Evolutionary conservation across 169 alveolate species (phyloP), one percentile per base, ranked within the genome.

Genomic region (Plasmodium gonderi): DNA sequence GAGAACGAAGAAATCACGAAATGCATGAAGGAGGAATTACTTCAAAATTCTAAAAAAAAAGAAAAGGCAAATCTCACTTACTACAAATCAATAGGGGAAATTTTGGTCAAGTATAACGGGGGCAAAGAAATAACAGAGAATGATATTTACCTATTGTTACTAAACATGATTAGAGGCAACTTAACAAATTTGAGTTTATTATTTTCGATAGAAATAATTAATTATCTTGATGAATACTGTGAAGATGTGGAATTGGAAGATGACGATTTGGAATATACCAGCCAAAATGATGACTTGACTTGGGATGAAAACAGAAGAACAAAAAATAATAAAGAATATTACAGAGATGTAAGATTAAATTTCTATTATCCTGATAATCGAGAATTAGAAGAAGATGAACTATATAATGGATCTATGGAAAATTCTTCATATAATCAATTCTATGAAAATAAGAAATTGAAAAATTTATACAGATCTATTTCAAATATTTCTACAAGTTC

Each of bases 151-250:
- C 42, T 51, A 7, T 87, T 87, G 68, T 23, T 87, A 0, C 72
- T 51, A 14, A 60, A 87, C 47, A 74, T 87, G 42, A 33, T 76
- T 51, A 87, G n/a, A 42, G 93, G 93, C 0, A 75, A 87, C n/a
- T 87, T 87, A 47, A 74, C 78, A 29, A 87, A 87, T 67, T 67
- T 87, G 47, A 87, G 93, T 60, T 67, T 87, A 38, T 78, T 87
- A 87, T 87, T 87, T 87, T 54, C 93, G 2, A n/a, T 87, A 31
- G 93, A 87, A 33, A 75, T 87, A n/a, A 75, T 75, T 36, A 87
- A 87, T 26, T 87, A 87, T 67, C 78, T 87, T 23, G 79, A 87
- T 51, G 78, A 54, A 33, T 60, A 87, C 51, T 87, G 93, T 75
- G 89, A 74, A 44, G 87, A 87, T 12, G 31, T 75, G 20, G 47